These are phyloP conservation scores for Sporormia fimetaria DNA, from an alignment of 495 filamentous ascomycete species.

Conservation along the genomic window DNA sequence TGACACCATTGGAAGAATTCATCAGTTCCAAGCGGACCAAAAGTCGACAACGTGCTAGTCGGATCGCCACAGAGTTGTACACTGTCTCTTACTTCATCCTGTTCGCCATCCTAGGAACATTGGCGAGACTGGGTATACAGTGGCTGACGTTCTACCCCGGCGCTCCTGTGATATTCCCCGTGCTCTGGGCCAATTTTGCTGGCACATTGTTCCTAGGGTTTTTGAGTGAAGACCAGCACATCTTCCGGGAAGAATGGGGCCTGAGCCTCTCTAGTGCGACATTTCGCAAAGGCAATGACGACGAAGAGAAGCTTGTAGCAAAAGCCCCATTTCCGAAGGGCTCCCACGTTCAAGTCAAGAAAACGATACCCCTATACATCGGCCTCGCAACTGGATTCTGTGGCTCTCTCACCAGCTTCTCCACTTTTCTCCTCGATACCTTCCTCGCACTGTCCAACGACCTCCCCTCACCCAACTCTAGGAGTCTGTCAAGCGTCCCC, in stretches of 20 bases:
- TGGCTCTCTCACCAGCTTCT: constrained; percentile 86
- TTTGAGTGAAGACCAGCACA: constrained; percentile 61
- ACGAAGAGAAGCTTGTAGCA: constrained; percentile 27
- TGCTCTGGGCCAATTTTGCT: constrained; percentile 85
- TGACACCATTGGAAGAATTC: background rate
- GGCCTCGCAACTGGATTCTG: constrained; percentile 91
- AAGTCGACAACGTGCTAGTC: constrained; percentile 31
- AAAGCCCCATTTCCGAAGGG: constrained; percentile 14
- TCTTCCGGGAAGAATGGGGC: constrained; percentile 63
- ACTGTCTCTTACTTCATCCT: constrained; percentile 71
- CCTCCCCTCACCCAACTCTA: constrained; percentile 38
- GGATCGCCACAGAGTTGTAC: constrained; percentile 59
- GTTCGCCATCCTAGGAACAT: constrained; percentile 79
- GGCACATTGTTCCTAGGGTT: constrained; percentile 81
- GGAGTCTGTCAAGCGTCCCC: constrained; percentile 21
- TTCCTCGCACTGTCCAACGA: constrained; percentile 79
- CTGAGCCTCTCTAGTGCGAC: constrained; percentile 23
- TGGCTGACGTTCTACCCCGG: constrained; percentile 72
- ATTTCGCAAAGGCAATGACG: constrained; percentile 28
- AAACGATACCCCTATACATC: constrained; percentile 80
- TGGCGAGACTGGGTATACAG: constrained; percentile 72
- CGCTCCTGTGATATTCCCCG: constrained; percentile 58
- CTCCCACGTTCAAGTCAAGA: constrained; percentile 42
- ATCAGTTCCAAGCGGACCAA: background rate
- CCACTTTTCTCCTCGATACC: constrained; percentile 71